Conservation (phyloP, 116 monocot genomes). For the Trichopus zeylanicus region DNA sequence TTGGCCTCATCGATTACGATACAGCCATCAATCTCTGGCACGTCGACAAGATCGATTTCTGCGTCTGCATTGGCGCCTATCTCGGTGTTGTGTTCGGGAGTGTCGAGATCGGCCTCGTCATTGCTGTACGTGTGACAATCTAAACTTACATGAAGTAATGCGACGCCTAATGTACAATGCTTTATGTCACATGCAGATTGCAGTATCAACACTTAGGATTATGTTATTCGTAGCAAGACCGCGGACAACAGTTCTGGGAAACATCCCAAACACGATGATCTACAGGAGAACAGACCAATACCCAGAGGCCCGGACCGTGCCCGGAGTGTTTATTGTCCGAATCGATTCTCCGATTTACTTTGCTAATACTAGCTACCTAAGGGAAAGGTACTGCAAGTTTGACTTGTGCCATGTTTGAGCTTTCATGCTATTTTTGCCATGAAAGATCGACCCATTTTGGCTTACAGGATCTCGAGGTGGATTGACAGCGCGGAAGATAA, state of each 20-base stretch:
- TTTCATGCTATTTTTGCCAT: background rate
- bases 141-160: background rate
- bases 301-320: constrained; percentile 15
- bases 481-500: no score
- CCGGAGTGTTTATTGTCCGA: constrained; percentile 44
- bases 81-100: constrained; percentile 50
- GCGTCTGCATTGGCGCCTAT: constrained; percentile 63
- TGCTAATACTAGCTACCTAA: constrained; percentile 49
- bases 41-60: constrained; percentile 81
- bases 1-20: constrained; percentile 56
- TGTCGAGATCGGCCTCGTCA: constrained; percentile 51
- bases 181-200: constrained; percentile 27
- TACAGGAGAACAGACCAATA: constrained; percentile 61
- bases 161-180: background rate
- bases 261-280: constrained; percentile 13
- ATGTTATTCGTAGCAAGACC: constrained; percentile 68
- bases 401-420: background rate
- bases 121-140: constrained; percentile 33
- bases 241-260: constrained; percentile 50
- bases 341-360: constrained; percentile 67
- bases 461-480: constrained; percentile 72
- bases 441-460: background rate
- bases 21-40: constrained; percentile 39
- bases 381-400: constrained; percentile 40
- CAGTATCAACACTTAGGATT: constrained; percentile 47